These are phyloP conservation scores for Rhizophora mangle DNA, from an alignment of 345 rosid species.

Conservation along the genomic window DNA sequence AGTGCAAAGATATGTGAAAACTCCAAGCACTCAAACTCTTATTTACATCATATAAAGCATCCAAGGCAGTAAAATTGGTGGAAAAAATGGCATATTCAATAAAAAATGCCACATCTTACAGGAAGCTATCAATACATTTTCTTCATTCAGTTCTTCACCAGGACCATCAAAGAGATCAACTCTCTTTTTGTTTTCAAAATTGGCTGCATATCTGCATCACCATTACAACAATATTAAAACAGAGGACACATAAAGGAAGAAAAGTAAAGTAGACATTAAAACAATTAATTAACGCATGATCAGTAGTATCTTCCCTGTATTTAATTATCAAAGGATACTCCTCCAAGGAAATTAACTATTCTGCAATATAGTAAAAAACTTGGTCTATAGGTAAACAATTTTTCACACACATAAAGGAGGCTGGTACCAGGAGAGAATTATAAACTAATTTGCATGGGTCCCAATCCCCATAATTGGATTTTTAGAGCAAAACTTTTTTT, in stretches of 20 bases:
- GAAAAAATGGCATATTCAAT: no score
- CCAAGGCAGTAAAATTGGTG: no score
- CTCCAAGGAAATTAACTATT: background rate
- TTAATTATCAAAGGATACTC: background rate
- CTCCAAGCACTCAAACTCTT: no score
- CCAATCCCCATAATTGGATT: no score
- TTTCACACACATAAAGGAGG: no score
- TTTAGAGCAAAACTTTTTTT: no score
- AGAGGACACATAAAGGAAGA: slow-evolving; percentile 13
- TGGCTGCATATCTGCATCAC: slow-evolving; percentile 59
- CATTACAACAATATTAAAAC: slow-evolving; percentile 18
- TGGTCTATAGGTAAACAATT: no score
- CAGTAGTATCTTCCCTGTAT: background rate
- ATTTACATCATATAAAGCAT: no score
- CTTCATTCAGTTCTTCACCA: slow-evolving; percentile 67
- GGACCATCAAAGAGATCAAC: slow-evolving; percentile 93
- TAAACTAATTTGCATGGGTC: no score
- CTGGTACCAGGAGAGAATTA: no score
- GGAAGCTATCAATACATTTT: slow-evolving; percentile 81
- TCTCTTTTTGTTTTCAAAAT: slow-evolving; percentile 74
- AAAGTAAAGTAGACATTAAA: background rate
- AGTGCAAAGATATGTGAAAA: no score
- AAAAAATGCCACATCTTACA: slow-evolving; percentile 39
- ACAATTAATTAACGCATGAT: background rate
- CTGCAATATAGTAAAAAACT: no score